A percentile compares a stretch with the other conserved stretches of the same genome.
phyloP scores from a whole-genome alignment of 1,284 basidiomycete genomes.

The Ceratorhiza oryzae-sativae region DNA sequence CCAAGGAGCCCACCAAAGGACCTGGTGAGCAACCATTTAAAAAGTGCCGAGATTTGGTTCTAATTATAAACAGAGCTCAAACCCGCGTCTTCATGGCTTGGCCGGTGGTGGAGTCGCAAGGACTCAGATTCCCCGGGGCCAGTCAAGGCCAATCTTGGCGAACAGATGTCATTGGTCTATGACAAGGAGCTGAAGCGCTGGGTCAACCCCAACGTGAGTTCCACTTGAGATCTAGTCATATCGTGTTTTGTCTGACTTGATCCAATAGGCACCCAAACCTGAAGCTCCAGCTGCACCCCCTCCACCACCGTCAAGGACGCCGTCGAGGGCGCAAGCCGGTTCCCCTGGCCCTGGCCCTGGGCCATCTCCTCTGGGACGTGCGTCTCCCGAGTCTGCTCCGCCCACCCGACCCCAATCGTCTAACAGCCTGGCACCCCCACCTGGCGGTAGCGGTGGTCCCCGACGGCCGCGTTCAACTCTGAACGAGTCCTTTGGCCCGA shows the following conservation, averaged over 20 bases:
- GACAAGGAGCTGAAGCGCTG: constrained; percentile 95
- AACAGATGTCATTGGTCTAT: constrained; percentile 91
- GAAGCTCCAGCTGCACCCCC: constrained; percentile 60
- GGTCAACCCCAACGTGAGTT: constrained; percentile 90
- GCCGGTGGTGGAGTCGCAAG: constrained; percentile 72
- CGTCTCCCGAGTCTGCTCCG: constrained; percentile 52
- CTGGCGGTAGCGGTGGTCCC: constrained; percentile 54
- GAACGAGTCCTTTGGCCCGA: constrained; percentile 45
- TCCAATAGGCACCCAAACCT: constrained; percentile 20
- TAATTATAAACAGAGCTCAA: constrained; percentile 27
- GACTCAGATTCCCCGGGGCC: constrained; percentile 68
- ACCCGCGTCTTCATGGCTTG: constrained; percentile 73
- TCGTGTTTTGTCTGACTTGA: neutral
- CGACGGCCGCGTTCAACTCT: constrained; percentile 71
- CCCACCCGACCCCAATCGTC: constrained; percentile 67
- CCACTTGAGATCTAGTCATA: constrained; percentile 7
- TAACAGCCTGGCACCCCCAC: constrained; percentile 63
- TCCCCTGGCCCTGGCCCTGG: constrained; percentile 68
- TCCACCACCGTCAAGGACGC: constrained; percentile 59
- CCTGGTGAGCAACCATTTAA: constrained; percentile 27
- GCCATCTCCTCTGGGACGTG: constrained; percentile 49
- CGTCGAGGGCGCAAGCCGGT: constrained; percentile 78
- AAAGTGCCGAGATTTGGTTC: neutral
- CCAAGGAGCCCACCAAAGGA: constrained; percentile 43
- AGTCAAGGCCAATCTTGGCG: constrained; percentile 90